Evolutionary conservation across 2,329 filamentous ascomycete species (phyloP).

Genomic region (Aspergillus novoparasiticus): DNA sequence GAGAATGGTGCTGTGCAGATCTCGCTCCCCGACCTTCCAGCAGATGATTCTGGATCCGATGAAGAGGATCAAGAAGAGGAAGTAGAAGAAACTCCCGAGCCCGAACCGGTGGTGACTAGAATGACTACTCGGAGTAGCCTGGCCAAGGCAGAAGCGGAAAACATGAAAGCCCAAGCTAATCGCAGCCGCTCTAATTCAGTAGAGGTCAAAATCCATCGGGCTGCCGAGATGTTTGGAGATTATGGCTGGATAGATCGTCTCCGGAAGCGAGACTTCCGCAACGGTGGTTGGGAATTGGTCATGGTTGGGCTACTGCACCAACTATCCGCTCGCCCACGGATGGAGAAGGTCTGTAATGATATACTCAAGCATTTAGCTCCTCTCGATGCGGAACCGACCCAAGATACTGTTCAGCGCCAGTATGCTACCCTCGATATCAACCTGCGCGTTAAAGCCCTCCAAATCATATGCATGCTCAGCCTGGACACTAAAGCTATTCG

Average conservation of each 20-base stretch:
- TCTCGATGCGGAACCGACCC: conserved; percentile 70
- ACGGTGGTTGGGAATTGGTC: conserved; percentile 90
- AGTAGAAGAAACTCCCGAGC: conserved; percentile 64
- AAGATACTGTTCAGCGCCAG: conserved; percentile 70
- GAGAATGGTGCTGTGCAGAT: conserved; percentile 76
- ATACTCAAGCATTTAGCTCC: conserved; percentile 82
- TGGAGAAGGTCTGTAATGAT: conserved; percentile 73
- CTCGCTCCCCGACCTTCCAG: conserved; percentile 72
- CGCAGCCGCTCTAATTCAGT: conserved; percentile 45
- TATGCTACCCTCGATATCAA: conserved; percentile 83
- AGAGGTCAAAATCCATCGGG: conserved; percentile 50
- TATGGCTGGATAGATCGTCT: conserved; percentile 87
- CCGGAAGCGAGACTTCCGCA: conserved; percentile 77
- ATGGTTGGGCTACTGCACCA: conserved; percentile 85
- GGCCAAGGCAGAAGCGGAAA: conserved; percentile 76
- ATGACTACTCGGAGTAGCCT: conserved; percentile 85
- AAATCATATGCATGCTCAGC: conserved; percentile 84
- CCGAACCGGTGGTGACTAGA: conserved; percentile 63
- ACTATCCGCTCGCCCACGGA: conserved; percentile 72
- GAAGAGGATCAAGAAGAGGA: conserved; percentile 61
- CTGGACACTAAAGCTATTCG: conserved; percentile 84
- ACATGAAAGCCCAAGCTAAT: conserved; percentile 63
- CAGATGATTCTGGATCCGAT: conserved; percentile 67
- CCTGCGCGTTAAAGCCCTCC: conserved; percentile 74
- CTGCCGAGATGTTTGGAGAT: conserved; percentile 71